Percentiles rank a stretch among this genome's conserved stretches.
phyloP scores from a whole-genome alignment of 1,284 basidiomycete genomes.

The Ceratobasidium sp. region DNA sequence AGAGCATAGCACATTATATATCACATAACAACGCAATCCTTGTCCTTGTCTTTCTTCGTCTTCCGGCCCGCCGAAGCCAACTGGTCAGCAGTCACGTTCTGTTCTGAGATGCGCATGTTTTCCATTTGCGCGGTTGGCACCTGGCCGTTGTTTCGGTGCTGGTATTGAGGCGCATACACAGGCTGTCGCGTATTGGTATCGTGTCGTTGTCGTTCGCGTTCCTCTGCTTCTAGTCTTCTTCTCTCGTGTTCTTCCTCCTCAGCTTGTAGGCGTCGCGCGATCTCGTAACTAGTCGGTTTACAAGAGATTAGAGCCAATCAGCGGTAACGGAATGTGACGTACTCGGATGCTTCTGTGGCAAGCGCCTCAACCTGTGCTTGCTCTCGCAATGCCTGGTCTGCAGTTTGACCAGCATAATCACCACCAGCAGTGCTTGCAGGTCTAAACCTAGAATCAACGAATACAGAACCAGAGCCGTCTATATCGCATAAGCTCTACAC shows the following conservation, averaged over 20 bases:
- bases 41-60: constrained; percentile 67
- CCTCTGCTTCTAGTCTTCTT: constrained; percentile 32
- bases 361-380: constrained; percentile 53
- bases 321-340: constrained; percentile 51
- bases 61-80: constrained; percentile 47
- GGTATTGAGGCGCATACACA: constrained; percentile 60
- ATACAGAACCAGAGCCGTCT: constrained; percentile 80
- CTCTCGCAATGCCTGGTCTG: constrained; percentile 67
- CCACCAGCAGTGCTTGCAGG: constrained; percentile 79
- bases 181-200: constrained; percentile 9
- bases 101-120: constrained; percentile 49
- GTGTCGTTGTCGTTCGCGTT: constrained; percentile 16
- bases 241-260: constrained; percentile 73
- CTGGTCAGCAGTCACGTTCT: constrained; percentile 28
- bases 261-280: constrained; percentile 79
- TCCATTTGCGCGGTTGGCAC: constrained; percentile 51
- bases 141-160: constrained; percentile 57
- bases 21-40: constrained; percentile 76
- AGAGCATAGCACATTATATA: neutral
- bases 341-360: constrained; percentile 66
- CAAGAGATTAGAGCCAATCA: constrained; percentile 15
- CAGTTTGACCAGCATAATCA: constrained; percentile 81
- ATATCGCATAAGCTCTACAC: constrained; percentile 93
- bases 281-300: constrained; percentile 63
- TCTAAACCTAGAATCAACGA: constrained; percentile 79